Evolutionary conservation across 805 yeast species (phyloP), one percentile per base, ranked within the genome.

Genomic region (Millerozyma acaciae): DNA sequence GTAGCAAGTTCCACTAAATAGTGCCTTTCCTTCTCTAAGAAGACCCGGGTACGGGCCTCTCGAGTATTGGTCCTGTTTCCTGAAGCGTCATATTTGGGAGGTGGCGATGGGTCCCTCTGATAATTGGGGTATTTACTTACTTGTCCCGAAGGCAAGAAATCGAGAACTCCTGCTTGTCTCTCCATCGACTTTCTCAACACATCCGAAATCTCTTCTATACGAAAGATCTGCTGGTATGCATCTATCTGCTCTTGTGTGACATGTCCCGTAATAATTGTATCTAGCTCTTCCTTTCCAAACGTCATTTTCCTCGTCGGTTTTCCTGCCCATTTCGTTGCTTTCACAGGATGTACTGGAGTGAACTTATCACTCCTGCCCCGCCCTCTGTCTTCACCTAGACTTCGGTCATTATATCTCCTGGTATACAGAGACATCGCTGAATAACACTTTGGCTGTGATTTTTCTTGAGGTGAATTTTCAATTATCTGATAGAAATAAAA

Each of bases 21-120:
- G 52, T 86, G 84, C 39, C 97, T 70, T 57, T 93, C 97, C 35
- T 77, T 76, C 47, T 87, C 95, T 26, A 83, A 60, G 28, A 68
- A 66, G 33, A 75, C 72, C 32, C 68, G 65, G 39, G 76, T 75
- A 32, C 95, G 64, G 28, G 63, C 72, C 32, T 84, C 95, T 35
- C 94, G 64, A 0, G 97, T 88, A 53, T 93, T 93, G 7, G 76
- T 78, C 50, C 97, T 78, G 52, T 78, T 80, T 28, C 99, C 99
- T 15, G 65, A 59, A 19, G 69, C 57, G 59, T 93, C 97, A 57
- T 93, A 93, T 37, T 75, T 76, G 1, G 98, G 98, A 2, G 96
- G 88, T 0, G 97, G 97, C 2, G 96, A 85, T 0, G 89, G 87
- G 2, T 94, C 85, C 39, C 76, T 45, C 32, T 52, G 45, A 43